Evolutionary conservation across 306 rosid genomes (phyloP), one percentile per base, ranked within the genome.

Genomic region (Potentilla sterilis): DNA sequence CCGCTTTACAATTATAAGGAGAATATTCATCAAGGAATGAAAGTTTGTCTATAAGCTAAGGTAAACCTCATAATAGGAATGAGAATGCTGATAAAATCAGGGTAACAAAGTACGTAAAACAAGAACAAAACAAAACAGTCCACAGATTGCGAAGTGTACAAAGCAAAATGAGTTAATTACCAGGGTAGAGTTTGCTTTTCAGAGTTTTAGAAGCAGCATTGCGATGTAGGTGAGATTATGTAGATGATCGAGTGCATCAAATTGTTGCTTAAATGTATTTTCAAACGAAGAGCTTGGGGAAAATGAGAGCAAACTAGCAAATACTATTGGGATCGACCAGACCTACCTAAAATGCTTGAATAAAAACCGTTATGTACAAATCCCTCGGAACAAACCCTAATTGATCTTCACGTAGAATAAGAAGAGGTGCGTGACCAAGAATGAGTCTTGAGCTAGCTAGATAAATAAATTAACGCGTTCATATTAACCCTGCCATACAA

Each of bases 341-440:
- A 47, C 52, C 22, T 51, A 16, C 5, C 1, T 52, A 9, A 55
- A 28, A 28, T 28, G 28, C 28, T 32, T 61, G n/a, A 61, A 32
- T 11, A 14, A 28, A 35, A 35, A 63, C 69, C 21, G 22, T n/a
- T 35, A 16, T 63, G 22, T 37, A 63, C 67, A 58, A 24, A 58
- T 16, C 58, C n/a, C 24, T 52, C 2, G 65, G 37, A 28, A 61
- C 8, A 9, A 63, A 63, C 24, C 69, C 69, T 65, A 35, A 65
- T 9, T 3, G 40, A 37, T 28, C 40, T 65, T 65, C 68, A 35
- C 21, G 21, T 34, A 7, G 13, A 34, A 32, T 2, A 15, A 6
- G 67, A 12, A 59, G 66, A 59, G 67, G 32, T 32, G 67, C 67
- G 34, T 32, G 42, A 62, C 21, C 37, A 62, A 63, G 68, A 24